Evolutionary conservation across 1,284 basidiomycete species (phyloP), one percentile per base, ranked within the genome.

Genomic region (Irpex lacteus): DNA sequence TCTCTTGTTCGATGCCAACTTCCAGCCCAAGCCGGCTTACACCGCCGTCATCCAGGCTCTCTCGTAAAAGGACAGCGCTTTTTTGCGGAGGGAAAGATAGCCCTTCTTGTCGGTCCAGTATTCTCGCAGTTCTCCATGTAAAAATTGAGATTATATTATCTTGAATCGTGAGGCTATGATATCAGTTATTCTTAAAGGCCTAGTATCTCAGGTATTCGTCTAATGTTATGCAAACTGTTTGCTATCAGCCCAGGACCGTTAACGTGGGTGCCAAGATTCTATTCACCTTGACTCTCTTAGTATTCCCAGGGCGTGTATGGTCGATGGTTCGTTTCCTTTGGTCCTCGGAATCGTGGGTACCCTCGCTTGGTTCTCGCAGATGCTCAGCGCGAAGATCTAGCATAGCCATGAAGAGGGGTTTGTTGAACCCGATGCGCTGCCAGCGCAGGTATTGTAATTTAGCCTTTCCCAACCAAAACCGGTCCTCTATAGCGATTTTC

Each of bases 21-120:
- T 80, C 72, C 72, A 78, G 64, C 78, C 79, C 58, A 82, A 83
- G 74, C 69, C 81, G 50, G 82, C 81, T 21, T 82, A 81, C 73
- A 81, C 66, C 53, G 78, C 81, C 8, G 73, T 83, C 66, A 78
- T 82, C 60, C 70, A 71, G 64, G 65, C 66, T 2, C 59, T 73
- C 11, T 18, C 53, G 7, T 66, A 58, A 52, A 37, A 47, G n/a
- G n/a, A n/a, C 44, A 11, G n/a, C 5, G 44, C 44, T 47, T 47
- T 47, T 4, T 47, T 36, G 26, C 21, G n/a, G 36, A 36, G 47
- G 19, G 34, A 9, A 13, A 26, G 34, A 26, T 13, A 15, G 13
- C 5, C 5, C 15, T 15, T 32, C 21, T 36, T 5, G 8, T 36
- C 9, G 4, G 19, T 18, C 19, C 8, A 26, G 34, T 19, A 18